These are phyloP conservation scores for Urtica urens DNA, from an alignment of 306 rosid species.

Conservation along the genomic window DNA sequence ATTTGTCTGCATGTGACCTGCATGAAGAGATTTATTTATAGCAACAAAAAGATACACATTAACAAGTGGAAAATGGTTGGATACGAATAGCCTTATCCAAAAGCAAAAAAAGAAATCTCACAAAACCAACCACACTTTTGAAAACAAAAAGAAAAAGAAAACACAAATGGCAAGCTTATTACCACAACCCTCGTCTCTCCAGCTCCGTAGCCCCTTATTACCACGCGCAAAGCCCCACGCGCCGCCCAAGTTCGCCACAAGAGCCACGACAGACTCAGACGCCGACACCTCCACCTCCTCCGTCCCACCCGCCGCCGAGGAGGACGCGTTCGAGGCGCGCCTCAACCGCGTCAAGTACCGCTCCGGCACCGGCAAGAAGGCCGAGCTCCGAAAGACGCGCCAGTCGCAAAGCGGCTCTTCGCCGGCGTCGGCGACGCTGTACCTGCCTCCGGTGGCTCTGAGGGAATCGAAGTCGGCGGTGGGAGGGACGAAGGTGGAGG, in stretches of 20 bases:
- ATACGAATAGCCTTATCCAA: background rate
- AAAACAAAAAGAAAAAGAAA: background rate
- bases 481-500: constrained; percentile 51
- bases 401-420: constrained; percentile 36
- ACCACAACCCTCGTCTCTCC: constrained; percentile 26
- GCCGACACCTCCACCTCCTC: constrained; percentile 38
- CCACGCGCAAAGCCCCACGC: constrained; percentile 28
- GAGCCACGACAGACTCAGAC: constrained; percentile 35
- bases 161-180: constrained; percentile 41
- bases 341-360: constrained; percentile 44
- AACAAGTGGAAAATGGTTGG: background rate
- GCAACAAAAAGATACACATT: too few relatives aligned
- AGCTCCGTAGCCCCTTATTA: constrained; percentile 28
- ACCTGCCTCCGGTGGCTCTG: constrained; percentile 66
- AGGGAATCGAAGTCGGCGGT: constrained; percentile 46
- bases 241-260: constrained; percentile 28
- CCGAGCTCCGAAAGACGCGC: constrained; percentile 44
- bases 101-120: background rate
- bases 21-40: too few relatives aligned
- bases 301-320: constrained; percentile 13
- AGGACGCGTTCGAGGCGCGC: constrained; percentile 37
- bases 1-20: too few relatives aligned
- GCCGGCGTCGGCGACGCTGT: constrained; percentile 27
- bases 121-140: background rate
- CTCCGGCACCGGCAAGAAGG: constrained; percentile 79